Percentiles rank a stretch among this genome's conserved stretches.
Evolutionary conservation across 345 rosid species (phyloP).

Genomic region (Moricandia moricandioides): DNA sequence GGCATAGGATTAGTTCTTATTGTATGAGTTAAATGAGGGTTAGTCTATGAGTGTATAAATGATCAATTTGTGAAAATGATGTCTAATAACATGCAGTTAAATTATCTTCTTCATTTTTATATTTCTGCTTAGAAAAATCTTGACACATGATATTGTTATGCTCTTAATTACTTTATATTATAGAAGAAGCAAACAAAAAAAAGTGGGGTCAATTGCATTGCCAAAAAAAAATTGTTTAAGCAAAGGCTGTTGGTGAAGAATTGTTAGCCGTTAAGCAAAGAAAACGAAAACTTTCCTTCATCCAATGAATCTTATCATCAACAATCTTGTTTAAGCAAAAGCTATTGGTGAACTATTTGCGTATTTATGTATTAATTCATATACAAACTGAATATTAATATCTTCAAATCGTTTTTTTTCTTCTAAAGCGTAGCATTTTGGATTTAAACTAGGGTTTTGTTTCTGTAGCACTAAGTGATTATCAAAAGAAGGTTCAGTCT

Average conservation of each 20-base stretch:
- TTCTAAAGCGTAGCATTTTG: neutral
- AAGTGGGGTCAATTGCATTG: neutral
- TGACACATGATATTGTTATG: neutral
- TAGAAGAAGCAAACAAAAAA: neutral
- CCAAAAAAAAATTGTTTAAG: slow-evolving; percentile 1
- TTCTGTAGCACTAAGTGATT: neutral
- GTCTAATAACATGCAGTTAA: neutral
- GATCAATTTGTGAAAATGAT: slow-evolving; percentile 1
- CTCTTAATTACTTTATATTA: neutral
- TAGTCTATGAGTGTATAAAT: neutral
- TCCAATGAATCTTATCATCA: neutral
- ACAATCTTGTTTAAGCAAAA: neutral
- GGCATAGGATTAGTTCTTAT: neutral
- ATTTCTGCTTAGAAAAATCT: neutral
- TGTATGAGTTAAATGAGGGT: neutral
- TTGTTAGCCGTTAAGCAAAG: slow-evolving; percentile 25
- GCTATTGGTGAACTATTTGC: neutral
- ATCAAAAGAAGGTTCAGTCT: neutral
- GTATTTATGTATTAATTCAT: neutral
- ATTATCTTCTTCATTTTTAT: neutral
- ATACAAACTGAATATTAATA: neutral
- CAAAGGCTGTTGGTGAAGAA: slow-evolving; percentile 2
- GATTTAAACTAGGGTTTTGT: neutral
- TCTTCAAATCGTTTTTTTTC: neutral
- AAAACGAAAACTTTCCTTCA: neutral